Percentiles rank a stretch among this genome's conserved stretches.
phyloP scores from a whole-genome alignment of 2,329 filamentous ascomycete species.

The Biscogniauxia sp. region DNA sequence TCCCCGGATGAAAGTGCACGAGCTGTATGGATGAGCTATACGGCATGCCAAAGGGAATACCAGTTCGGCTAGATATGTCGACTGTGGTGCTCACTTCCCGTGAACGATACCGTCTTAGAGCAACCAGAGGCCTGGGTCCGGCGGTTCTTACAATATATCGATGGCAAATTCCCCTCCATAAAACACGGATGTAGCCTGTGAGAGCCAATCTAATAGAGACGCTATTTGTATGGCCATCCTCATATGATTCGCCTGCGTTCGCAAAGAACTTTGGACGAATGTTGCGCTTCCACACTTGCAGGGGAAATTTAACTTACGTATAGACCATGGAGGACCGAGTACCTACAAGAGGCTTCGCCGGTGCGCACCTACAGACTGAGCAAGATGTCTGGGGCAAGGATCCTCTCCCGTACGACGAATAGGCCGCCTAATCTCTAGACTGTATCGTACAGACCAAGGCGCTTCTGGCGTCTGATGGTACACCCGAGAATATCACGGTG shows the following conservation, averaged over 20 bases:
- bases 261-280: slow-evolving; percentile 38
- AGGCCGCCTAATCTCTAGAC: slow-evolving; percentile 33
- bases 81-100: slow-evolving; percentile 17
- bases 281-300: slow-evolving; percentile 35
- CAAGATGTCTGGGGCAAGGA: slow-evolving; percentile 27
- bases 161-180: slow-evolving; percentile 27
- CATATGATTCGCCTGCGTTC: slow-evolving; percentile 29
- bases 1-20: slow-evolving; percentile 37
- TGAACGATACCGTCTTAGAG: neutral
- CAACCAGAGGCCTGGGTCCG: neutral
- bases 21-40: slow-evolving; percentile 35
- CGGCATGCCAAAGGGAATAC: slow-evolving; percentile 30
- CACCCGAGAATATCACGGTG: slow-evolving; percentile 34
- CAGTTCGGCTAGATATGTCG: slow-evolving; percentile 24
- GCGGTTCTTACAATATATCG: slow-evolving; percentile 15
- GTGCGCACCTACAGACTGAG: slow-evolving; percentile 37
- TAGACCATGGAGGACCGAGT: slow-evolving; percentile 2
- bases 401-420: slow-evolving; percentile 33
- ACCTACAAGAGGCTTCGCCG: slow-evolving; percentile 29
- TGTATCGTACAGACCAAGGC: slow-evolving; percentile 31
- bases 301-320: slow-evolving; percentile 22
- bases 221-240: slow-evolving; percentile 33
- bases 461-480: slow-evolving; percentile 44
- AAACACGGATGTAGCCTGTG: slow-evolving; percentile 31
- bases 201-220: slow-evolving; percentile 32